These are phyloP conservation scores for Salix brachista DNA, from an alignment of 345 rosid genomes.

Conservation along the genomic window DNA sequence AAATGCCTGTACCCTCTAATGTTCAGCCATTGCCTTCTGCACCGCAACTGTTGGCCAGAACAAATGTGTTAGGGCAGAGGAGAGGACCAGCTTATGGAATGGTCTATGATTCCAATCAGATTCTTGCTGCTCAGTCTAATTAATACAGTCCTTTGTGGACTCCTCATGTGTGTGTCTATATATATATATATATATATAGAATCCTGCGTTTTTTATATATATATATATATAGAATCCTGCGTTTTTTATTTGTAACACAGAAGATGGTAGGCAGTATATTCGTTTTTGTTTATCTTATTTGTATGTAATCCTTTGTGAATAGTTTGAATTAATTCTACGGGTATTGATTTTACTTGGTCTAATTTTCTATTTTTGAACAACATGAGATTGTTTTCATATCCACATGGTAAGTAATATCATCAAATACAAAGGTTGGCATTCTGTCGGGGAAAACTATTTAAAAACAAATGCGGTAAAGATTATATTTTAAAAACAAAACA, in stretches of 20 bases:
- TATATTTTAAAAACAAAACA: too few species aligned
- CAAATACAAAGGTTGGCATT: background rate
- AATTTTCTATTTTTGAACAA: background rate
- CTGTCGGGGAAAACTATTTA: background rate
- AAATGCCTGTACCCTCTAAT: slow-evolving; percentile 56
- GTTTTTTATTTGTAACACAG: background rate
- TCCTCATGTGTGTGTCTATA: background rate
- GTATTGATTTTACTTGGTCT: background rate
- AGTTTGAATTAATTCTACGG: background rate
- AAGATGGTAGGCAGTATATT: background rate
- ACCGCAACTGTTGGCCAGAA: slow-evolving; percentile 21
- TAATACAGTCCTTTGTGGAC: background rate
- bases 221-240: background rate
- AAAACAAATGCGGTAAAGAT: too few species aligned
- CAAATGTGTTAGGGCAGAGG: slow-evolving; percentile 29
- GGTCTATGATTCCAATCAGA: slow-evolving; percentile 52
- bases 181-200: background rate
- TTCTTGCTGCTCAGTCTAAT: slow-evolving; percentile 11
- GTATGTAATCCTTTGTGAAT: background rate
- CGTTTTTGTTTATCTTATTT: background rate
- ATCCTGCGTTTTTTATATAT: background rate
- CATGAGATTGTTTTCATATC: background rate
- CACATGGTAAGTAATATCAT: background rate
- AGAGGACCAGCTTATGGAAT: slow-evolving; percentile 47
- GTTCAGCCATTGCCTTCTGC: slow-evolving; percentile 28